Conservation (phyloP, 148 eudicot species). For the Selenicereus undatus region DNA sequence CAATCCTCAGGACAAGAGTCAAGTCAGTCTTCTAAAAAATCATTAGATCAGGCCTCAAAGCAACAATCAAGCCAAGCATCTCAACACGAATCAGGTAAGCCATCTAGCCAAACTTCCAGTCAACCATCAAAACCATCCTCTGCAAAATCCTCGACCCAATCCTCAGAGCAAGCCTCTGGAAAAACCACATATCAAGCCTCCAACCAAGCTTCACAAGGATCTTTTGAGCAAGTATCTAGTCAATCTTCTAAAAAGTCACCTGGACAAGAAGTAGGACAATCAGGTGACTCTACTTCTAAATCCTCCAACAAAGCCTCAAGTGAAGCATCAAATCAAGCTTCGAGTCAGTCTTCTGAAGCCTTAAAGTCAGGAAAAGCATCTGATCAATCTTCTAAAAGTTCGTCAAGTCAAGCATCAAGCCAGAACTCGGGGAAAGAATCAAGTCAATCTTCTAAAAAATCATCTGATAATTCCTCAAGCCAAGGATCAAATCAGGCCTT, state of each 20-base stretch:
- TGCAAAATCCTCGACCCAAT: neutral
- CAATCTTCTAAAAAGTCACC: no score
- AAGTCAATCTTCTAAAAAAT: neutral
- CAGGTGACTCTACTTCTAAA: no score
- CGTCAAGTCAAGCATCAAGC: neutral
- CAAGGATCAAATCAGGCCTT: neutral
- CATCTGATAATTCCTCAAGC: neutral
- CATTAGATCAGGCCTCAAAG: neutral
- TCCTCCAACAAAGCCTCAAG: no score
- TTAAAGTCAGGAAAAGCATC: neutral
- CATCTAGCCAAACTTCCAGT: neutral
- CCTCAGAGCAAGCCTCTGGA: neutral
- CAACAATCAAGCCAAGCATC: slow-evolving; percentile 7
- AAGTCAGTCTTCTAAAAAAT: neutral
- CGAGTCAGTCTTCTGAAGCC: neutral
- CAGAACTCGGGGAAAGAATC: neutral
- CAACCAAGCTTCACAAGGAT: neutral
- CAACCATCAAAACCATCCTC: neutral
- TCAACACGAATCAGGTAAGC: neutral
- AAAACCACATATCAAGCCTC: neutral
- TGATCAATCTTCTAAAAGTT: neutral
- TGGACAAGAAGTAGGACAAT: no score
- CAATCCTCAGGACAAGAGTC: neutral
- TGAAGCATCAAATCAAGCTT: no score
- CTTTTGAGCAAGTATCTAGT: neutral